Conservation (phyloP, 2,329 filamentous ascomycete species). For the Scolecobasidium constrictum region DNA sequence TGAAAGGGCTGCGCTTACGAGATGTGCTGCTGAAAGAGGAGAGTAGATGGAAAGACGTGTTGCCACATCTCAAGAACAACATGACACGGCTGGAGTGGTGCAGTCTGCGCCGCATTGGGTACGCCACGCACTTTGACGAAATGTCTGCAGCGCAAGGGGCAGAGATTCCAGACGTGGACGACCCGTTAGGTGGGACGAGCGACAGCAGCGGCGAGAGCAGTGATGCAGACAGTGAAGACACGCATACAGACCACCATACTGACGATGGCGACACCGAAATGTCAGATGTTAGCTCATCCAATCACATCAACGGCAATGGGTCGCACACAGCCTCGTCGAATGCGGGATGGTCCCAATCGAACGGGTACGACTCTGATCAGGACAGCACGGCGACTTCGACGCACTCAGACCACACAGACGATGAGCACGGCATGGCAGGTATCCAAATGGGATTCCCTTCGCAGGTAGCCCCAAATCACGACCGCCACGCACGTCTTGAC, state of each 20-base stretch:
- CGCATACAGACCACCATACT: constrained; percentile 21
- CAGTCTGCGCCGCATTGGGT: constrained; percentile 51
- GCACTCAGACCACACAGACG: constrained; percentile 15
- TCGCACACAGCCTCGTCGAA: constrained; percentile 22
- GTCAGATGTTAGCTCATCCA: not conserved
- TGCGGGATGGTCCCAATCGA: constrained; percentile 10
- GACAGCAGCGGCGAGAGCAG: constrained; percentile 32
- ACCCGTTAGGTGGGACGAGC: constrained; percentile 28
- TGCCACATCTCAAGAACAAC: constrained; percentile 43
- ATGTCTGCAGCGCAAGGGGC: constrained; percentile 30
- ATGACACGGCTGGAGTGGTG: constrained; percentile 50
- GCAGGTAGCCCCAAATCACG: constrained; percentile 1
- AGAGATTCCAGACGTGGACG: constrained; percentile 36
- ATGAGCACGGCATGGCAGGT: constrained; percentile 26
- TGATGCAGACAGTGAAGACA: constrained; percentile 26
- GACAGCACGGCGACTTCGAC: constrained; percentile 4
- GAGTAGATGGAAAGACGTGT: constrained; percentile 50
- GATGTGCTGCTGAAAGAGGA: constrained; percentile 51
- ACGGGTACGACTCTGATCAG: constrained; percentile 17
- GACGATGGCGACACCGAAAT: constrained; percentile 13
- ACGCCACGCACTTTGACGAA: constrained; percentile 43
- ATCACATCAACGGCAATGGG: constrained; percentile 10
- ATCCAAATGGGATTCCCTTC: constrained; percentile 20
- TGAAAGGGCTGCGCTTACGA: constrained; percentile 49
- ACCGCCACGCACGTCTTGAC: constrained; percentile 14